Conservation (phyloP, 257 asterid genomes). For the Salvia rosmarinus region DNA sequence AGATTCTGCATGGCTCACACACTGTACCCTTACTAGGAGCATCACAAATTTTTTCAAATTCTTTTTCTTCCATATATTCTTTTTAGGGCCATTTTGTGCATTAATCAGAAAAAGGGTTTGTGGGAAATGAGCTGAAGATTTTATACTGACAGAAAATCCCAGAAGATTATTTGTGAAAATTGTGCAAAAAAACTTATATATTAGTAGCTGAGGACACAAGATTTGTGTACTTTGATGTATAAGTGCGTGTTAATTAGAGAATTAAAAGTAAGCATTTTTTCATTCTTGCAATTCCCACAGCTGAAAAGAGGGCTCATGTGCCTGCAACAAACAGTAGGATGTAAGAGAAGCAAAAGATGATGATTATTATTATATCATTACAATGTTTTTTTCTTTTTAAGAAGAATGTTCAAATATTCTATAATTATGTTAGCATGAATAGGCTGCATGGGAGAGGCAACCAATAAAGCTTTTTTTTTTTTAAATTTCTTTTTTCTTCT, state of each 20-base stretch:
- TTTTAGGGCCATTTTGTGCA: not conserved
- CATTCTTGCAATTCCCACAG: conserved; percentile 26
- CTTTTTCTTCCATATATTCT: not conserved
- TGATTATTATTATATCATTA: conserved; percentile 78
- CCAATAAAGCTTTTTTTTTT: conserved; percentile 45
- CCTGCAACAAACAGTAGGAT: conserved; percentile 62
- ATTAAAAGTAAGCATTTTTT: conserved; percentile 13
- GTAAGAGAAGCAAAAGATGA: conserved; percentile 68
- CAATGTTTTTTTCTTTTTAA: conserved; percentile 41
- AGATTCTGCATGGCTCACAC: conserved; percentile 46
- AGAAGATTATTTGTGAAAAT: conserved; percentile 18
- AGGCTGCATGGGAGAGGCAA: conserved; percentile 61
- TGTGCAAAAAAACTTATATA: conserved; percentile 21
- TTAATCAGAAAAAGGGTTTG: conserved; percentile 27
- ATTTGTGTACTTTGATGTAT: conserved; percentile 58
- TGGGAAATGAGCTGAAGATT: conserved; percentile 48
- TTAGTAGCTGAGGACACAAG: conserved; percentile 38
- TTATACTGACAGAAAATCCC: conserved; percentile 42
- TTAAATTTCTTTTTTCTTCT: not conserved
- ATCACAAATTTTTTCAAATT: not conserved
- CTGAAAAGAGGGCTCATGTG: conserved; percentile 47
- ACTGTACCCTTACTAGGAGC: conserved; percentile 48
- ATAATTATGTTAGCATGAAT: conserved; percentile 51
- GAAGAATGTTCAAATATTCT: conserved; percentile 52
- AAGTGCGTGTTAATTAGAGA: not conserved